phyloP scores from a whole-genome alignment of 495 filamentous ascomycete species.

The Penicillium tannophilum region DNA sequence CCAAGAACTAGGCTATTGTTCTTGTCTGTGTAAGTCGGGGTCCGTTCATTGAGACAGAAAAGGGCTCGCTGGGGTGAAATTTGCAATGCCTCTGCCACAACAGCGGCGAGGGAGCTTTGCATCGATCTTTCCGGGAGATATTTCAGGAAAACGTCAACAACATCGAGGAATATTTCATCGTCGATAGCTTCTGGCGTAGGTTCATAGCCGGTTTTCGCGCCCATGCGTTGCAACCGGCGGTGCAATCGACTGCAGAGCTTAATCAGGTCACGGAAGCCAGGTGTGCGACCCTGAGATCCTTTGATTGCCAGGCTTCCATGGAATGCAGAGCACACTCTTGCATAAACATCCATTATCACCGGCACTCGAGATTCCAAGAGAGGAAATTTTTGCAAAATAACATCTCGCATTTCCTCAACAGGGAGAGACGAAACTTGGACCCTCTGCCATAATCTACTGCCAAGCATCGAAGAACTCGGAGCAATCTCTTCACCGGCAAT shows the following conservation, averaged over 20 bases:
- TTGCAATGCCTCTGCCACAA: conserved; percentile 81
- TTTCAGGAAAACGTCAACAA: conserved; percentile 84
- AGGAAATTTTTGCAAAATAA: conserved; percentile 69
- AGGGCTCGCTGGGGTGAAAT: conserved; percentile 76
- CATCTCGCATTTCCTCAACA: conserved; percentile 71
- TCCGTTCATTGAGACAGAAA: conserved; percentile 67
- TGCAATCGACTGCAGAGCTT: conserved; percentile 85
- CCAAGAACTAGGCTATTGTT: conserved; percentile 65
- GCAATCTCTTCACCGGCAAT: conserved; percentile 66
- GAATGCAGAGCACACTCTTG: conserved; percentile 58
- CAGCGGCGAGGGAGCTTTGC: conserved; percentile 60
- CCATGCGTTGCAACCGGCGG: conserved; percentile 55
- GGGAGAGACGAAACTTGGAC: conserved; percentile 67
- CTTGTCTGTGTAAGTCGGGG: conserved; percentile 62
- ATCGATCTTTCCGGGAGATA: conserved; percentile 67
- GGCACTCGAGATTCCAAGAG: conserved; percentile 67
- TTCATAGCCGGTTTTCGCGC: conserved; percentile 72
- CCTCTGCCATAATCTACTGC: conserved; percentile 78
- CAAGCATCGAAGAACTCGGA: conserved; percentile 63
- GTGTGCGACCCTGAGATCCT: conserved; percentile 49
- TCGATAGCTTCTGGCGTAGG: conserved; percentile 68
- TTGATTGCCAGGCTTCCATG: conserved; percentile 50
- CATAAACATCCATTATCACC: conserved; percentile 75
- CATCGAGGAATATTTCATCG: conserved; percentile 88
- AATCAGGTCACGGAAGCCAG: conserved; percentile 78